A percentile compares a stretch with the other conserved stretches of the same genome.
phyloP scores from a whole-genome alignment of 2,329 filamentous ascomycete species.

The Tympanopsis confertula region DNA sequence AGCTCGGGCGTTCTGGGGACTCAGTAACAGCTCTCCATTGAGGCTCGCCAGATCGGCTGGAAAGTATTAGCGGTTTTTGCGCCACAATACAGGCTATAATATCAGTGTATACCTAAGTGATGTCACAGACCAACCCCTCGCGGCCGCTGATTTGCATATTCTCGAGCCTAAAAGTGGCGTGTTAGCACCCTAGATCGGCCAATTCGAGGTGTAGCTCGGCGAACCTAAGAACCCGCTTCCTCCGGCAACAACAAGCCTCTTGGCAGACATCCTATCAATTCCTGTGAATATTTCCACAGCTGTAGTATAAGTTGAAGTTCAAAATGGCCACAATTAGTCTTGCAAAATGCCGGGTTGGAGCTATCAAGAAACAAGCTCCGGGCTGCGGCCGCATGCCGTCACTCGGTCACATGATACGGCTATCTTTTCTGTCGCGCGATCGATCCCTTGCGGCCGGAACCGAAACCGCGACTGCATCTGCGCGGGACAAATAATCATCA shows the following conservation, averaged over 20 bases:
- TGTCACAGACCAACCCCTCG: conserved; percentile 80
- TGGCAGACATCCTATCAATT: conserved; percentile 36
- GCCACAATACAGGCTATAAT: neutral
- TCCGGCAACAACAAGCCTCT: conserved; percentile 80
- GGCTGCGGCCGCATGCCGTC: no score
- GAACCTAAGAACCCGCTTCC: conserved; percentile 84
- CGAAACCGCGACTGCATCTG: no score
- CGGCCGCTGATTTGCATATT: conserved; percentile 82
- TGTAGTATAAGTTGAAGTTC: no score
- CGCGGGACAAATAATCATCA: no score
- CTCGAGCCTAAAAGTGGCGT: conserved; percentile 23
- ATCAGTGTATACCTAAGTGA: conserved; percentile 63
- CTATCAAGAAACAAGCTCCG: no score
- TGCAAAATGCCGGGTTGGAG: no score
- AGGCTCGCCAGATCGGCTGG: conserved; percentile 79
- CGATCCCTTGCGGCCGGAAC: no score
- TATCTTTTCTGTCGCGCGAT: no score
- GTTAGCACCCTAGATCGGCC: conserved; percentile 2
- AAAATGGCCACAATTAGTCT: no score
- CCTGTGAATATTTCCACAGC: no score
- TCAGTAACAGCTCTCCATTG: conserved; percentile 72
- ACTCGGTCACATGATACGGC: no score
- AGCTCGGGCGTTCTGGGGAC: conserved; percentile 58
- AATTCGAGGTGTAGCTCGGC: neutral
- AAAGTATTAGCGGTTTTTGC: neutral